A percentile compares a stretch with the other conserved stretches of the same genome.
Conservation (phyloP, 164 flowering plant species). For the Paratinospora sagittata region DNA sequence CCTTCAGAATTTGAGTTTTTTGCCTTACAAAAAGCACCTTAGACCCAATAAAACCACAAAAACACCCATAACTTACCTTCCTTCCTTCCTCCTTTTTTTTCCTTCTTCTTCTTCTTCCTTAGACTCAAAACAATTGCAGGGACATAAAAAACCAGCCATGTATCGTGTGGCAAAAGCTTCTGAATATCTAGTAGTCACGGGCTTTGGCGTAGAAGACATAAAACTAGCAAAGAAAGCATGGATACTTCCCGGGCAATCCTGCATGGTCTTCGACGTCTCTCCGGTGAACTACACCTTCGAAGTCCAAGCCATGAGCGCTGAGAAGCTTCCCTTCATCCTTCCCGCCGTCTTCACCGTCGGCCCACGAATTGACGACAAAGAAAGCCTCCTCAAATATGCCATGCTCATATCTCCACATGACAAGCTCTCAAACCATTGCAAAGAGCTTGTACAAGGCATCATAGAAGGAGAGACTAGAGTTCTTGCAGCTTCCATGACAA, state of each 20-base stretch:
- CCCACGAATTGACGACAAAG: slow-evolving; percentile 17
- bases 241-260: neutral
- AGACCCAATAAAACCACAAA: no score
- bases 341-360: slow-evolving; percentile 35
- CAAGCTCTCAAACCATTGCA: slow-evolving; percentile 28
- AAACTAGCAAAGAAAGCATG: neutral
- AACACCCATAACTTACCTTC: no score
- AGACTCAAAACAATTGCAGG: no score
- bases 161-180: neutral
- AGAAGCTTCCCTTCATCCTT: slow-evolving; percentile 30
- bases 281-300: slow-evolving; percentile 29
- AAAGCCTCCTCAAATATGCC: slow-evolving; percentile 20
- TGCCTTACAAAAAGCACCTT: no score
- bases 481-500: slow-evolving; percentile 44
- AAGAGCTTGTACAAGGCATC: slow-evolving; percentile 36
- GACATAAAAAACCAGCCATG: neutral
- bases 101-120: no score
- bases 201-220: neutral
- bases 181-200: neutral
- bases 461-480: slow-evolving; percentile 44
- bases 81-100: no score
- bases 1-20: no score
- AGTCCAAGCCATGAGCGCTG: slow-evolving; percentile 31
- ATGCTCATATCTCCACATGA: slow-evolving; percentile 30
- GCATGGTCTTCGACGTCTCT: slow-evolving; percentile 20